Evolutionary conservation across 495 filamentous ascomycete species (phyloP), one percentile per base, ranked within the genome.

Genomic region (Parathielavia hyrcaniae): DNA sequence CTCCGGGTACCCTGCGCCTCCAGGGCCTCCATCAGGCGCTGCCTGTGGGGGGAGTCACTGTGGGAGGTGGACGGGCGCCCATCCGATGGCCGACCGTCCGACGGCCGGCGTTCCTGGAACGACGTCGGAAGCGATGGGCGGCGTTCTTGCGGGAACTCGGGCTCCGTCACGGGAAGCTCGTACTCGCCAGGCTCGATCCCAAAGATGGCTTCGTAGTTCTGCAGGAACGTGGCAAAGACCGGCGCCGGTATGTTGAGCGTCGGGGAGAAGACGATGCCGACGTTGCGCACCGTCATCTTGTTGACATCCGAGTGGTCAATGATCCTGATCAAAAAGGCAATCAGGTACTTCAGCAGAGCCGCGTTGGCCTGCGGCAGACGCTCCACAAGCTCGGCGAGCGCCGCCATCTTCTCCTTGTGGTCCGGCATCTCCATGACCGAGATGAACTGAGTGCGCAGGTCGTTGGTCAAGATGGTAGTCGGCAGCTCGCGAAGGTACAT

Each of bases 191-290:
- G 78, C 8, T 84, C 78, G 53, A 85, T 79, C 35, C 86, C 87
- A 69, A 97, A 98, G 46, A 98, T 92, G 40, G 78, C 78, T 62
- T 88, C 79, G 65, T 88, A 96, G 62, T 97, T 91, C 51, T 92
- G 91, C 36, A 98, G 80, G 71, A 98, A 93, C 73, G 91, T 79
- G 2, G 90, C 90, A 64, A 98, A 95, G 8, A 98, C 87, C 16
- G 95, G 91, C 1, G 90, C 90, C 0, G 95, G 91, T 41, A 98
- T 97, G 71, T 97, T 97, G 35, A 97, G 80, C 0, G 95, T 97
- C 2, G 93, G 93, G n/a, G 95, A 93, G 72, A 97, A 98, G 55
- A 97, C 91, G 60, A 98, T 98, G 62, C 93, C 90, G 50, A 98
- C 90, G 70, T 98, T 98, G 40, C 93, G 83, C 53, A 97, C 89